Conservation (phyloP, 805 yeast genomes). For the Lachancea sp. region DNA sequence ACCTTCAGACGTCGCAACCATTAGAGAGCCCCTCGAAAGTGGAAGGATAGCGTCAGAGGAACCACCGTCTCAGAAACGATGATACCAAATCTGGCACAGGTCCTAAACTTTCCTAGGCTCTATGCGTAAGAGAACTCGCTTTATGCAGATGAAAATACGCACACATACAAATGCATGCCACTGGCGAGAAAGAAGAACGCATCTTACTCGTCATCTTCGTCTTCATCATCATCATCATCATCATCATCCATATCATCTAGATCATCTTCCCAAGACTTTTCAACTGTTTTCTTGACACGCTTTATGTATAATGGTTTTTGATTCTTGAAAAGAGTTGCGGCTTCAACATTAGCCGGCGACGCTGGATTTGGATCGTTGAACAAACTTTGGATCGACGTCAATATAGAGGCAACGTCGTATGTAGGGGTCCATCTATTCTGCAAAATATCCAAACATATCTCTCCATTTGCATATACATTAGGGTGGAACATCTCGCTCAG, state of each 20-base stretch:
- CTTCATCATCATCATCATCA: constrained; percentile 33
- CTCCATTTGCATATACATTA: constrained; percentile 92
- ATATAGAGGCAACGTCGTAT: constrained; percentile 90
- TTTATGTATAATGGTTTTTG: constrained; percentile 89
- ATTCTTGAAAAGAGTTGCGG: constrained; percentile 91
- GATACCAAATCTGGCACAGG: no score
- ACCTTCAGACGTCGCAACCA: neutral
- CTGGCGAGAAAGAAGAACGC: no score
- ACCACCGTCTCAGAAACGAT: no score
- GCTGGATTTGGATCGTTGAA: constrained; percentile 94
- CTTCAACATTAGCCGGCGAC: constrained; percentile 97
- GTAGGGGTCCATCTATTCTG: constrained; percentile 99
- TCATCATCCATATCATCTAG: constrained; percentile 39
- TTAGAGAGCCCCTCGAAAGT: no score
- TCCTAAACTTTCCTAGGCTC: no score
- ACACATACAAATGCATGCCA: constrained; percentile 2
- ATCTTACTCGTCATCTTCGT: constrained; percentile 14
- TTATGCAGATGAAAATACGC: constrained; percentile 1
- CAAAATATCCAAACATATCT: constrained; percentile 87
- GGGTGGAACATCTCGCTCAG: constrained; percentile 96
- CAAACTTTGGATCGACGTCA: constrained; percentile 87
- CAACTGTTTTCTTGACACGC: constrained; percentile 91
- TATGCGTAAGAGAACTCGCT: no score
- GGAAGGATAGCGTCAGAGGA: no score
- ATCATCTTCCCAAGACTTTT: constrained; percentile 86